Percentiles rank a stretch among this genome's conserved stretches.
Conservation (phyloP, 192 early-diverging fungal genomes). For the Phlyctochytrium bullatum region DNA sequence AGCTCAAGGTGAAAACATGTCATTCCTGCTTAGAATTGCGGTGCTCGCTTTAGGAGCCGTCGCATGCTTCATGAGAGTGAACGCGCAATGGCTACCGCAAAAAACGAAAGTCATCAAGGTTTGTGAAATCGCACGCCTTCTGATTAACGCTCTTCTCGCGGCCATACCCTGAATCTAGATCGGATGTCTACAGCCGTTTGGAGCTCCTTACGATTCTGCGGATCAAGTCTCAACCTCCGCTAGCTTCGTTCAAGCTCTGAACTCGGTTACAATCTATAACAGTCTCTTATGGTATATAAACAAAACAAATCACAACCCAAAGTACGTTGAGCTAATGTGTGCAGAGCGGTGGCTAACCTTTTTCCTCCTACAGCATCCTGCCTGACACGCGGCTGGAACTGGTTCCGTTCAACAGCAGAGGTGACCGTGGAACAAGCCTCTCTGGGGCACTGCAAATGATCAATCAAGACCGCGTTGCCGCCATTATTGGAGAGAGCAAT, state of each 20-base stretch:
- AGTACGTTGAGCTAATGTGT: neutral
- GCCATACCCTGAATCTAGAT: no score
- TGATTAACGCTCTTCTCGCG: no score
- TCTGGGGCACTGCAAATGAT: neutral
- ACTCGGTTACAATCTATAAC: neutral
- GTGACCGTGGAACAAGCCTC: neutral
- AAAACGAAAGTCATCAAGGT: neutral
- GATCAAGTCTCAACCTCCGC: neutral
- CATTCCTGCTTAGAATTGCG: no score
- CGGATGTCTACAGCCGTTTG: neutral
- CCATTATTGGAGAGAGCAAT: slow-evolving; percentile 2
- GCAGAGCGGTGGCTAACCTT: no score
- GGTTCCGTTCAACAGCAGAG: neutral
- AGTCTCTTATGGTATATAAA: neutral
- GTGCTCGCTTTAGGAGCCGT: no score
- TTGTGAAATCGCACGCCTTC: no score
- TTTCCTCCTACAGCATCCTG: neutral
- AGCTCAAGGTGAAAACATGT: no score
- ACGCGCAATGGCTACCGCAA: neutral
- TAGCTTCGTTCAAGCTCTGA: neutral
- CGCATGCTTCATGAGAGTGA: no score
- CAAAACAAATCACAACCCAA: neutral
- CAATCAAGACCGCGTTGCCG: neutral
- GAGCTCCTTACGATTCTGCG: neutral
- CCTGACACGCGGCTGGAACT: neutral